Evolutionary conservation across 768 basidiomycete genomes (phyloP).

Genomic region (Agrocybe praecox): DNA sequence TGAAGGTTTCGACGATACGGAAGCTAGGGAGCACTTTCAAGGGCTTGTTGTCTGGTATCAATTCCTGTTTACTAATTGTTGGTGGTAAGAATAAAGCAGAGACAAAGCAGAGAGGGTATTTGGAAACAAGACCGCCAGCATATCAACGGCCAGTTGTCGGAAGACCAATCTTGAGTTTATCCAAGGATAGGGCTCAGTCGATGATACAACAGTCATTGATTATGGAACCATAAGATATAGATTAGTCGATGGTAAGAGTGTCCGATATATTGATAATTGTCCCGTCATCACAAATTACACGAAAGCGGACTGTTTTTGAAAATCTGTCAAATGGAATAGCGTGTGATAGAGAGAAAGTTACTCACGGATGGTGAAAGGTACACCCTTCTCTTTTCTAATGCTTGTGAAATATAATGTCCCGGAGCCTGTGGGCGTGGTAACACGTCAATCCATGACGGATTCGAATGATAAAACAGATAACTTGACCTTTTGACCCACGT

Average conservation of each 20-base stretch:
- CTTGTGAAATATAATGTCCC: constrained; percentile 87
- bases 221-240: constrained; percentile 7
- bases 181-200: too few species aligned
- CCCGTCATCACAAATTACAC: constrained; percentile 67
- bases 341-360: too few species aligned
- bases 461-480: not conserved
- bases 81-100: too few species aligned
- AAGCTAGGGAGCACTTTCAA: too few species aligned
- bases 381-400: constrained; percentile 74
- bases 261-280: constrained; percentile 45
- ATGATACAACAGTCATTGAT: not conserved
- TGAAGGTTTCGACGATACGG: too few species aligned
- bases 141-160: too few species aligned
- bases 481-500: constrained; percentile 67
- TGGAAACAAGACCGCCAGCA: too few species aligned
- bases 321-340: too few species aligned
- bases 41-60: too few species aligned
- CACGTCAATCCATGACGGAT: not conserved
- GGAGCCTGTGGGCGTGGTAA: constrained; percentile 41
- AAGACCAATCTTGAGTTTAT: too few species aligned
- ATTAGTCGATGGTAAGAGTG: constrained; percentile 25
- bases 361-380: constrained; percentile 69
- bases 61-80: too few species aligned
- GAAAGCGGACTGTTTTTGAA: constrained; percentile 56
- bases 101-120: too few species aligned